Base-by-base conservation (phyloP, 192 early-diverging fungal genomes). In the Spinellus fusiger region DNA sequence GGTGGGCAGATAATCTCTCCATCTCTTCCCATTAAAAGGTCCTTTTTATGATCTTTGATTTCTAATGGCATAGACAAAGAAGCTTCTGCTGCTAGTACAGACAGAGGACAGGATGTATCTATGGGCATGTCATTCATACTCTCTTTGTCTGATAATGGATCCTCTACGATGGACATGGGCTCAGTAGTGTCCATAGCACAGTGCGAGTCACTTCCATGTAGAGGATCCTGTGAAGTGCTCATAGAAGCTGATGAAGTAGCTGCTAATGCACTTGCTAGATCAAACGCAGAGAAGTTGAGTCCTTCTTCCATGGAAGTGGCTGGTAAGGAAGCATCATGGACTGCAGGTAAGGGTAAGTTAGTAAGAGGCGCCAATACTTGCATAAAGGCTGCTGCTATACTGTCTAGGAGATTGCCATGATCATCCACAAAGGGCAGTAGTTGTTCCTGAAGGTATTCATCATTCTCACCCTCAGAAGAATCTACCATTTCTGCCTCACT, bases 391-490 rank as follows among this genome's bases (percentile, higher is more conserved):
- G 34, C 56, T 15, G 64, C 64, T 27, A 66, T 59, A 25, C 49
- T 54, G 37, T 59, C 38, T 33, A 59, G 59, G 5, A 66, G 46
- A 33, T 31, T 58, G 16, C 13, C 20, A 9, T 46, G 33, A 53
- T 44, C 56, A 53, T 31, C 64, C 47, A 47, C 5, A 26, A 58
- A 47, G n/a, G 56, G 47, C n/a, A 58, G 33, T 10, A 59, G 28
- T 35, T 46, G 57, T 1, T 61, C 61, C 33, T 71, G 61, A 18
- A 62, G 61, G 49, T 68, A 33, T 9, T 61, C 69, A 8, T 70
- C 65, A 20, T 57, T 68, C 3, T 54, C 65, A 16, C 65, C 68
- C 23, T 66, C 59, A 38, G 53, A 56, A 48, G 59, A 56, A 8
- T 69, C 66, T 23, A 64, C 70, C 40, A 6, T 62, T 26, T 55